Evolutionary conservation across 306 rosid species (phyloP).

Genomic region (Macrotyloma uniflorum): DNA sequence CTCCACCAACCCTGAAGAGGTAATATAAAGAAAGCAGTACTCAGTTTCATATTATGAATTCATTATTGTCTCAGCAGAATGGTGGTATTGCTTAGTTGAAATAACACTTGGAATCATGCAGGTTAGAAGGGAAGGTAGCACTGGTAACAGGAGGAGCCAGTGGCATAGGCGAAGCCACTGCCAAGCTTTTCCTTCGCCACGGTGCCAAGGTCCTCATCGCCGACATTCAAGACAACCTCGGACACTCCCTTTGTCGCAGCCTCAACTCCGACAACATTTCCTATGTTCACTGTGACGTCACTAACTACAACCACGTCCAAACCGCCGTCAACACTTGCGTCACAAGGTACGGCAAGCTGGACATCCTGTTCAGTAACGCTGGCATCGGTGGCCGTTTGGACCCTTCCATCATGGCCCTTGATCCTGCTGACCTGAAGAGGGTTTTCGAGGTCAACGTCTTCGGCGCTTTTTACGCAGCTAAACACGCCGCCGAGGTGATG

Average conservation of each 20-base stretch:
- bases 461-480: constrained; percentile 57
- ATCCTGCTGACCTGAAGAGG: constrained; percentile 37
- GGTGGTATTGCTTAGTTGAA: too few relatives aligned
- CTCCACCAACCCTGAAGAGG: neutral
- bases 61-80: too few relatives aligned
- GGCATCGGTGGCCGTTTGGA: constrained; percentile 41
- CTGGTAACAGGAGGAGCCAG: constrained; percentile 69
- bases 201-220: constrained; percentile 64
- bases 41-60: neutral
- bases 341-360: constrained; percentile 49
- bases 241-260: constrained; percentile 44
- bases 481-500: constrained; percentile 63
- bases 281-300: constrained; percentile 58
- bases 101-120: neutral
- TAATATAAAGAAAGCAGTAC: neutral
- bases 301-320: constrained; percentile 44
- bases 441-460: constrained; percentile 58
- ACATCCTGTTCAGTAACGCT: constrained; percentile 62
- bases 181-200: constrained; percentile 47
- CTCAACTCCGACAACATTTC: constrained; percentile 26
- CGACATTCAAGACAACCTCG: constrained; percentile 62
- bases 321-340: constrained; percentile 40
- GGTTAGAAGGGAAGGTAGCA: constrained; percentile 64
- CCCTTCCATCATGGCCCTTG: constrained; percentile 34
- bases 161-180: constrained; percentile 63